phyloP scores from a whole-genome alignment of 192 early-diverging fungal genomes.

The Podochytrium sp. region DNA sequence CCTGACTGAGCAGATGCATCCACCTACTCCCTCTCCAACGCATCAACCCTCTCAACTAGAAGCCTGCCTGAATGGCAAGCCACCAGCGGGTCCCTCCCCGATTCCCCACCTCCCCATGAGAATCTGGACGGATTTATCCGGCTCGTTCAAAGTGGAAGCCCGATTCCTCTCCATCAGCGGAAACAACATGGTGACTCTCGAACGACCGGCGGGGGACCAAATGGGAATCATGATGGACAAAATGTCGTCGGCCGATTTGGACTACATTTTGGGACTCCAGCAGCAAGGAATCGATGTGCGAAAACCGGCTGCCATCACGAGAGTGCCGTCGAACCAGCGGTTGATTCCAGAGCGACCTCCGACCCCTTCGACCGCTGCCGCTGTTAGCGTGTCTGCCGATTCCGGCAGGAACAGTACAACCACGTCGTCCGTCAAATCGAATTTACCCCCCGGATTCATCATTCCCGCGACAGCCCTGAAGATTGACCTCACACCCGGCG shows the following conservation, averaged over 20 bases:
- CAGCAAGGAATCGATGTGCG: slow-evolving; percentile 29
- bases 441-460: slow-evolving; percentile 27
- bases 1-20: background rate
- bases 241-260: slow-evolving; percentile 31
- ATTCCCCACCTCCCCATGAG: background rate
- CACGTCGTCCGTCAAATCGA: slow-evolving; percentile 12
- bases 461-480: slow-evolving; percentile 27
- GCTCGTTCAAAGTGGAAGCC: slow-evolving; percentile 29
- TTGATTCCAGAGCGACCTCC: background rate
- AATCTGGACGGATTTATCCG: slow-evolving; percentile 30
- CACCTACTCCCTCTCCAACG: background rate
- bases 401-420: background rate
- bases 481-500: slow-evolving; percentile 23
- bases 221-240: slow-evolving; percentile 36
- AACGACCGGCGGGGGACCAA: slow-evolving; percentile 21
- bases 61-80: too few relatives aligned
- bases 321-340: background rate
- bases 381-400: background rate
- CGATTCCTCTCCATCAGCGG: background rate
- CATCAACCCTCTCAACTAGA: background rate
- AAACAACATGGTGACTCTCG: slow-evolving; percentile 27
- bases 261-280: slow-evolving; percentile 21
- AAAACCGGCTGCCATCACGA: background rate
- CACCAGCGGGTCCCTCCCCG: background rate
- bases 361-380: too few relatives aligned